phyloP scores from a whole-genome alignment of 306 rosid species.

The Castanea crenata region DNA sequence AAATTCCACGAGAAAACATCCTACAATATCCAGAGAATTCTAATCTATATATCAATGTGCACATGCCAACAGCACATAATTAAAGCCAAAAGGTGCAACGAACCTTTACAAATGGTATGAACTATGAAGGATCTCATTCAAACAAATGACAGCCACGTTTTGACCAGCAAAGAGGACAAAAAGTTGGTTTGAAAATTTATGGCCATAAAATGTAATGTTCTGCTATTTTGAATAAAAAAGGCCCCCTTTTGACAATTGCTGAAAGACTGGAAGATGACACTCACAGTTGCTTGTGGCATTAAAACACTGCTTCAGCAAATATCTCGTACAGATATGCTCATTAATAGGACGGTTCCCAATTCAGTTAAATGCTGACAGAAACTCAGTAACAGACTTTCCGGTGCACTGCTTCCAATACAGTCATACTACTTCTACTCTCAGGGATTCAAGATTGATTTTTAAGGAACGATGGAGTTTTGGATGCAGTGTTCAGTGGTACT shows the following conservation, averaged over 20 bases:
- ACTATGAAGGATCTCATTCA: background rate
- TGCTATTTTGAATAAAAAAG: background rate
- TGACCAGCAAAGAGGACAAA: constrained; percentile 7
- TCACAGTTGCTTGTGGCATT: constrained; percentile 20
- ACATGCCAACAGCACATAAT: background rate
- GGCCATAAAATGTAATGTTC: constrained; percentile 10
- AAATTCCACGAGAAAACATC: too few species aligned
- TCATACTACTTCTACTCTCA: too few species aligned
- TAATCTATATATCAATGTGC: too few species aligned
- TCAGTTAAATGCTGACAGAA: constrained; percentile 2
- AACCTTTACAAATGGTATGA: background rate
- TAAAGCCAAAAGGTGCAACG: constrained; percentile 44
- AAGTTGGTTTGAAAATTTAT: constrained; percentile 40
- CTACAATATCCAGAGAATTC: too few species aligned
- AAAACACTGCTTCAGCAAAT: constrained; percentile 2
- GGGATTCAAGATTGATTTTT: too few species aligned
- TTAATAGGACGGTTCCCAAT: constrained; percentile 73
- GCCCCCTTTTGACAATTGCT: background rate
- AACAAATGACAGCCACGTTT: background rate
- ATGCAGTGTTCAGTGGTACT: too few species aligned
- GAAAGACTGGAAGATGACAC: background rate
- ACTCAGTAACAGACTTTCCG: background rate
- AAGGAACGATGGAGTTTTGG: too few species aligned
- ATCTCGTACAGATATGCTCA: constrained; percentile 24
- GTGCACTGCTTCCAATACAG: too few species aligned